Base-by-base conservation (phyloP, 371 early-diverging fungal species). In the Coemansia sp. region DNA sequence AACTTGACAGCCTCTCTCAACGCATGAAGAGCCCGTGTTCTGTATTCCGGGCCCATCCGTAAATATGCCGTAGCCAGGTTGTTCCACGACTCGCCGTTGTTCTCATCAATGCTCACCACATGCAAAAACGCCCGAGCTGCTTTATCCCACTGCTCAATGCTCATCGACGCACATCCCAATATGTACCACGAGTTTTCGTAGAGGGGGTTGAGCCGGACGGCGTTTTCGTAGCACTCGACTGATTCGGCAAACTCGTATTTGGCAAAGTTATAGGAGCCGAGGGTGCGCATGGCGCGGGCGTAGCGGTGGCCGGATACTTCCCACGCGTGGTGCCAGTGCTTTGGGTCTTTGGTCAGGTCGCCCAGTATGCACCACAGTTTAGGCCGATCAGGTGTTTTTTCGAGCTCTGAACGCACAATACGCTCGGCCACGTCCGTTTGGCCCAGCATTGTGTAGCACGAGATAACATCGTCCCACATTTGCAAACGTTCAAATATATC, bases 121-220 rank as follows among this genome's bases (percentile, higher is more conserved):
- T 89, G 89, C 48, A 83, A 80, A 82, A 97, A 97, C 4, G 96
- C 93, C 17, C 83, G 73, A 17, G 81, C 68, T 6, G 92, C 95
- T 4, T 80, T 80, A 15, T 89, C 88, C 90, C 90, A 96, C 29
- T 93, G 86, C 63, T 89, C 87, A 11, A 82, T 63, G 19, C 88
- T 88, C 87, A 97, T 86, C 1, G 94, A 93, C 24, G 95, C 94
- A 79, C 98, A 98, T 2, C 98, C 98, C 64, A 94, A 82, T 36
- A 95, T 81, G 78, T 92, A 98, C 98, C 98, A 98, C 3, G 96
- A 92, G 62, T 91, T 89, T 63, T 95, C 96, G 80, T 92, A 96
- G 48, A 98, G 78, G 5, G 97, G 93, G 78, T 98, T 98, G 82
- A 98, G 90, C n/a, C 65, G 79, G 63, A 98, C 82, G 0, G 96